Conservation (phyloP, 2,329 filamentous ascomycete species). For the Didymella segeticola region DNA sequence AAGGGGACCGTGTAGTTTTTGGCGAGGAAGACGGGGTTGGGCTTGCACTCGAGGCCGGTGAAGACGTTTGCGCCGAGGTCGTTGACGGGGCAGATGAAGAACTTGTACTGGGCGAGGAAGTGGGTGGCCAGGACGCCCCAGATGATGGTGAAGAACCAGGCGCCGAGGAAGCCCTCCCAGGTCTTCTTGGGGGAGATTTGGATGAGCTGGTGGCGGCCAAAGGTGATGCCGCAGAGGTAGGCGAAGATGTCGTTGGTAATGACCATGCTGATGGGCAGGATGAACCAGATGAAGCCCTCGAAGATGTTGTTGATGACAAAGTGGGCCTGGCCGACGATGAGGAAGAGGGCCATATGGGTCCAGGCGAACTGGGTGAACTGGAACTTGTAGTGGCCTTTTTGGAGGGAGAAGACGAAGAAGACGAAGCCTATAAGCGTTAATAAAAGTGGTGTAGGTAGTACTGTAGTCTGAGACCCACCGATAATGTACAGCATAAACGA, state of each 20-base stretch:
- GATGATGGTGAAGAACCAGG: conserved; percentile 92
- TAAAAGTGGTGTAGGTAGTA: not conserved
- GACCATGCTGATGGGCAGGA: conserved; percentile 90
- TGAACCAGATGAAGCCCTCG: conserved; percentile 99
- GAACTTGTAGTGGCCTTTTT: conserved; percentile 96
- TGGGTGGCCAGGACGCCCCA: conserved; percentile 85
- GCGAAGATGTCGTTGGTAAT: conserved; percentile 99
- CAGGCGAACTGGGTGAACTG: conserved; percentile 99
- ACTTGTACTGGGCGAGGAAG: conserved; percentile 86
- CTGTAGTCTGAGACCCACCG: conserved; percentile 64
- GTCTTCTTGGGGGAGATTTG: conserved; percentile 99
- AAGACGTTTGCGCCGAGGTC: conserved; percentile 93
- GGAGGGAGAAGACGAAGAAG: conserved; percentile 93
- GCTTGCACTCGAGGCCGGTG: conserved; percentile 85
- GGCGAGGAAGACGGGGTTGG: conserved; percentile 89
- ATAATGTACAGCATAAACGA: conserved; percentile 98
- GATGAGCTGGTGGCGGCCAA: conserved; percentile 95
- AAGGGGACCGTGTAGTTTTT: conserved; percentile 73
- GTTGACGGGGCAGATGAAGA: conserved; percentile 98
- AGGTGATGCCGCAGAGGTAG: conserved; percentile 96
- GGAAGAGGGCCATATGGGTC: conserved; percentile 98
- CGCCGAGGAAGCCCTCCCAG: conserved; percentile 94
- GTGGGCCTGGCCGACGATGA: conserved; percentile 97
- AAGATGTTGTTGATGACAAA: conserved; percentile 99
- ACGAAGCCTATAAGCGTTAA: conserved; percentile 76